Conservation (phyloP, 2,329 filamentous ascomycete genomes). For the Aspergillus caelatus region DNA sequence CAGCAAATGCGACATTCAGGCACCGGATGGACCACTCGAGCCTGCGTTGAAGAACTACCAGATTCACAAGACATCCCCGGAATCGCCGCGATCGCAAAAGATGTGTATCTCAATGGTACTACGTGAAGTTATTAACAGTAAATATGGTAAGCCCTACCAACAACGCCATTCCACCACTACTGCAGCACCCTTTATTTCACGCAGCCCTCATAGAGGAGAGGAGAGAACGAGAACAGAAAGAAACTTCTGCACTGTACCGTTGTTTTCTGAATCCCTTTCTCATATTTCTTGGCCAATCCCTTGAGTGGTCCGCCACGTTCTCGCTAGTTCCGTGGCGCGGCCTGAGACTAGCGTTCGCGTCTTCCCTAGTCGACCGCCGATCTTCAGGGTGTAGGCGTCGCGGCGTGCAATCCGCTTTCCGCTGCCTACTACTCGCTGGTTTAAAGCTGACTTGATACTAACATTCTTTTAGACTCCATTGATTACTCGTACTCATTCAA, state of each 20-base stretch:
- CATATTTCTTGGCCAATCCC: conserved; percentile 13
- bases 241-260: background rate
- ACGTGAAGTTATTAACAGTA: conserved; percentile 67
- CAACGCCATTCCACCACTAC: background rate
- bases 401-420: conserved; percentile 4
- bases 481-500: conserved; percentile 34
- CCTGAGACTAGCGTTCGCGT: conserved; percentile 31
- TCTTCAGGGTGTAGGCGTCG: conserved; percentile 16
- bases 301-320: conserved; percentile 30
- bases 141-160: conserved; percentile 63
- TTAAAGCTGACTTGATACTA: conserved; percentile 3
- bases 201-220: background rate
- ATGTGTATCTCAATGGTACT: conserved; percentile 77
- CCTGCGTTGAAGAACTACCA: conserved; percentile 71
- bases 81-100: conserved; percentile 71
- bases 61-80: conserved; percentile 72
- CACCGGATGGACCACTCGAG: conserved; percentile 71
- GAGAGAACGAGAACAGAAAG: background rate
- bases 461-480: conserved; percentile 27
- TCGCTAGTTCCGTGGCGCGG: conserved; percentile 28
- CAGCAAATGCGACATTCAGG: conserved; percentile 83
- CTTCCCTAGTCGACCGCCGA: conserved; percentile 23
- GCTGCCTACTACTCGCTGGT: background rate
- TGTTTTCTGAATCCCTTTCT: background rate
- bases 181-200: background rate